Base-by-base conservation (phyloP, 2,329 filamentous ascomycete genomes). In the Fonsecaea multimorphosa region DNA sequence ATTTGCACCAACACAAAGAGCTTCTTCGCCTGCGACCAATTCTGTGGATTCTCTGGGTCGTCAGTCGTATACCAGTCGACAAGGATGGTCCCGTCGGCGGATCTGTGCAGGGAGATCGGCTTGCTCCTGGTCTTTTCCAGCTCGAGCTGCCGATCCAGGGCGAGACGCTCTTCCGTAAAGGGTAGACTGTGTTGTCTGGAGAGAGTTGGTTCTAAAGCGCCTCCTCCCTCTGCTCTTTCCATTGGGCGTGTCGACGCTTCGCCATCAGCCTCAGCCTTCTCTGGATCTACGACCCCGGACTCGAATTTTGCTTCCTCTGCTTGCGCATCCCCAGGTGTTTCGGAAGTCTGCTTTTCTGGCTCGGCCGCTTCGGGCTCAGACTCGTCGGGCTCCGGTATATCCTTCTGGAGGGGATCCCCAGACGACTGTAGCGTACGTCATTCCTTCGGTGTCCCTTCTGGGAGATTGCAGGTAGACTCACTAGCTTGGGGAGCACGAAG, bases 21-120 rank as follows among this genome's bases (percentile, higher is more conserved):
- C 36, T 73, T 73, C 64, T 70, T 71, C 1, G 34, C 24, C 12
- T 24, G 40, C 4, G 70, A 68, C 72, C 72, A 73, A 46, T 73
- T 73, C 52, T 73, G 72, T 6, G 72, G 72, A 52, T 73, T 73
- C 53, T 68, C 72, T 29, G 64, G 69, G 63, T 73, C 72, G 52
- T 72, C 69, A 1, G 64, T 70, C 6, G 65, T 70, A 63, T 70
- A 72, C 70, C 68, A 72, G 38, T 61, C 62, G 5, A 72, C 68
- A 16, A 70, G 65, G 12, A 70, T 60, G 19, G 29, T 58, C 9
- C 76, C 76, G 32, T 78, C 76, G 34, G 71, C 71, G 36, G 75
- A 74, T 62, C 72, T 73, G 32, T 69, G 71, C 0, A 75, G 74
- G 0, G 65, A 66, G 27, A 77, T 74, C 1, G 75, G 72, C 1